Percentiles rank a stretch among this genome's conserved stretches.
phyloP scores from a whole-genome alignment of 1,284 basidiomycete species.

The Polyporus tsugae region DNA sequence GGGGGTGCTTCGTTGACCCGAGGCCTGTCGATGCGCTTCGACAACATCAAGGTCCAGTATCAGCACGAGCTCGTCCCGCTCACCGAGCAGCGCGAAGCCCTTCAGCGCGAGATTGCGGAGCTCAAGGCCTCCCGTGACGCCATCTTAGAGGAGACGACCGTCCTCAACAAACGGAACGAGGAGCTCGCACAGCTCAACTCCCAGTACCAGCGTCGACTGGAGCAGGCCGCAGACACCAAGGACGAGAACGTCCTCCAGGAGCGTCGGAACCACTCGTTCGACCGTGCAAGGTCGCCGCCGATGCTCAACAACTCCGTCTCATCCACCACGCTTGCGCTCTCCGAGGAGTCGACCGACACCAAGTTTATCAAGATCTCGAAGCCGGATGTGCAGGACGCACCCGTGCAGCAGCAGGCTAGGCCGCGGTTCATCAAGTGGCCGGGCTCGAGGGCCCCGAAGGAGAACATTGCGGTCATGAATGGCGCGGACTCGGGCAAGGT shows the following conservation, averaged over 20 bases:
- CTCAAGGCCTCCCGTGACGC: conserved; percentile 88
- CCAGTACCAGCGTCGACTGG: conserved; percentile 81
- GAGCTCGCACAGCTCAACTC: conserved; percentile 88
- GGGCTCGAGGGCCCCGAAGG: conserved; percentile 46
- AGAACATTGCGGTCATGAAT: conserved; percentile 33
- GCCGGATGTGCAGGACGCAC: conserved; percentile 41
- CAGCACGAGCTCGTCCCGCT: conserved; percentile 87
- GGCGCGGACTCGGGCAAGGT: conserved; percentile 42
- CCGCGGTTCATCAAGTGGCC: conserved; percentile 74
- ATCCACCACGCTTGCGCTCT: conserved; percentile 41
- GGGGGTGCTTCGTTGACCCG: conserved; percentile 66
- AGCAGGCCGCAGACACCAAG: conserved; percentile 47
- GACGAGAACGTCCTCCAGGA: conserved; percentile 36
- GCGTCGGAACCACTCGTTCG: conserved; percentile 47
- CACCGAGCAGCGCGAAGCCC: conserved; percentile 80
- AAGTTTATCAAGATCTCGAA: conserved; percentile 43
- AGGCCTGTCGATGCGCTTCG: conserved; percentile 87
- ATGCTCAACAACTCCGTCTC: conserved; percentile 38
- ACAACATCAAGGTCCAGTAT: conserved; percentile 90
- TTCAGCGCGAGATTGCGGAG: conserved; percentile 87
- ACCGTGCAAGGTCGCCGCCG: conserved; percentile 37
- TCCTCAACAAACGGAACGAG: conserved; percentile 91
- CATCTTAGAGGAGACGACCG: conserved; percentile 90
- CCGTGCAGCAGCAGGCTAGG: conserved; percentile 50
- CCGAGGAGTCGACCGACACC: conserved; percentile 43